A percentile compares a stretch with the other conserved stretches of the same genome.
These are phyloP conservation scores for Termitomyces eurrhizus DNA, from an alignment of 768 basidiomycete genomes.

Conservation along the genomic window DNA sequence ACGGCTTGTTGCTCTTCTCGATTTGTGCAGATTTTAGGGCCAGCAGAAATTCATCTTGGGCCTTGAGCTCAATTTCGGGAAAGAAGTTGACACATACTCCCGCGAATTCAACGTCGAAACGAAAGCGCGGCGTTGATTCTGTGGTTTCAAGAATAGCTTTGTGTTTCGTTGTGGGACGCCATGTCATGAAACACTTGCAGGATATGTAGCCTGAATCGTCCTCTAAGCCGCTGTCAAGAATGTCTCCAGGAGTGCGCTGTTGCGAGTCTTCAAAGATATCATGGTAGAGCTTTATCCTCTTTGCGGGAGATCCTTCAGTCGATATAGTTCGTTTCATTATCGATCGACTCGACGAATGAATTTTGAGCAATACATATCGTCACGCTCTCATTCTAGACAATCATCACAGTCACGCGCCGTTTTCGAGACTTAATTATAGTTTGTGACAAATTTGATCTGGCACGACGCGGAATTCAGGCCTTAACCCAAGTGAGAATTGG, in stretches of 20 bases:
- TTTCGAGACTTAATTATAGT: no score
- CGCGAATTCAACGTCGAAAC: constrained; percentile 37
- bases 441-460: no score
- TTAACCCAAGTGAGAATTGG: no score
- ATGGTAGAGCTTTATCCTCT: constrained; percentile 8
- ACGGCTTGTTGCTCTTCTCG: constrained; percentile 21
- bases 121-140: constrained; percentile 21
- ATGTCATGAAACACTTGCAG: constrained; percentile 42
- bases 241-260: constrained; percentile 26
- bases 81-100: constrained; percentile 29
- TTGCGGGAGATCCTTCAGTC: not conserved
- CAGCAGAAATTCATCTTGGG: constrained; percentile 41
- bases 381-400: no score
- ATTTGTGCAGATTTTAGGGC: constrained; percentile 41
- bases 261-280: constrained; percentile 19
- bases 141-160: constrained; percentile 28
- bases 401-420: no score
- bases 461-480: no score
- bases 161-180: constrained; percentile 28
- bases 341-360: not conserved
- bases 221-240: constrained; percentile 23
- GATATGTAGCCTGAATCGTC: constrained; percentile 36
- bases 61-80: constrained; percentile 32
- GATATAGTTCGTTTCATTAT: constrained; percentile 12
- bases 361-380: no score